Evolutionary conservation across 345 rosid species (phyloP).

Genomic region (Nephelium lappaceum): DNA sequence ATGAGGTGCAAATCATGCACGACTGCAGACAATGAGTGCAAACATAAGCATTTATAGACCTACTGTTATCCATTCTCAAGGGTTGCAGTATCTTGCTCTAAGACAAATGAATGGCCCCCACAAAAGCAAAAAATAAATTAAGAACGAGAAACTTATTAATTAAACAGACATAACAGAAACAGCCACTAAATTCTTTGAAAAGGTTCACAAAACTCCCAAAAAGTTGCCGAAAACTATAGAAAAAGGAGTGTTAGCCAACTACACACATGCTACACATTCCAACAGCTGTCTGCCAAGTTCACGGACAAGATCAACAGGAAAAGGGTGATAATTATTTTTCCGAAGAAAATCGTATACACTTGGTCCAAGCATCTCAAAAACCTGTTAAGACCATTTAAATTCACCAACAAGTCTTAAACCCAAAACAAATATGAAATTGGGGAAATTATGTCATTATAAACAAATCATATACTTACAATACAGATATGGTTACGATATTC

Average conservation of each 20-base stretch:
- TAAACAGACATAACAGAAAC: background rate
- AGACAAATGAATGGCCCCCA: background rate
- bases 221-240: constrained; percentile 4
- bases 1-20: constrained; percentile 68
- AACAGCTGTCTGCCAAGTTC: constrained; percentile 77
- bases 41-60: constrained; percentile 15
- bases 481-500: constrained; percentile 71
- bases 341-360: constrained; percentile 74
- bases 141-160: background rate
- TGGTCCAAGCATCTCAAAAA: constrained; percentile 87
- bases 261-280: constrained; percentile 84
- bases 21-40: constrained; percentile 43
- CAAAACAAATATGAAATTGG: constrained; percentile 22
- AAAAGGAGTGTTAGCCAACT: constrained; percentile 29
- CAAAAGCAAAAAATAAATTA: background rate
- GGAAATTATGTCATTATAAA: constrained; percentile 23
- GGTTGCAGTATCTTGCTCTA: background rate
- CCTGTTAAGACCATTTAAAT: constrained; percentile 57
- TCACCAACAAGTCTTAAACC: constrained; percentile 40
- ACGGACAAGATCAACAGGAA: constrained; percentile 73
- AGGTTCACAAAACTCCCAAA: constrained; percentile 21
- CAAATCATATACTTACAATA: constrained; percentile 52
- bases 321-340: constrained; percentile 69
- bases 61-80: constrained; percentile 6
- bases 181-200: constrained; percentile 8